Base-by-base conservation (phyloP, 768 basidiomycete genomes). In the Boletus pseudo-olivaceus region DNA sequence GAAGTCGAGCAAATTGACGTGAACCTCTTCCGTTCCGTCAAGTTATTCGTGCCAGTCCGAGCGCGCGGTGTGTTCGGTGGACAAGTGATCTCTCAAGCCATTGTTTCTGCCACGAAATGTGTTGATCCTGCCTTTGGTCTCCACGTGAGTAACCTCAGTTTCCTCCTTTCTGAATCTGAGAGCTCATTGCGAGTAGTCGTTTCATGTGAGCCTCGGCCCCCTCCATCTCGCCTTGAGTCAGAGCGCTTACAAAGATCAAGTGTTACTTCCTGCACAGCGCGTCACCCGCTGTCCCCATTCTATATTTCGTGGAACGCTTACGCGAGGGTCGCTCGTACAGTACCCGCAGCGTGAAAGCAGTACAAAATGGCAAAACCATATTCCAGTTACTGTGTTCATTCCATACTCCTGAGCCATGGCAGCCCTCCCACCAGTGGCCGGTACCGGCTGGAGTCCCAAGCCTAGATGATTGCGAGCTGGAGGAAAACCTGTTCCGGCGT, bases 21-120 rank as follows among this genome's bases (percentile, higher is more conserved):
- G 43, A 87, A 88, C 65, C 71, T 93, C 38, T 93, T 85, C 64
- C 84, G 90, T 17, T 92, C 89, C 2, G 89, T 85, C 62, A 83
- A 81, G 1, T 74, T 93, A 2, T 85, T 79, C 75, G 44, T 82
- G n/a, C 90, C 88, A 1, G 58, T 68, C 8, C 71, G 76, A 17
- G 78, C 80, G 15, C 77, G 91, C 45, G 90, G 90, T 15, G 90
- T 90, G 14, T 93, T 90, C 62, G 91, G 92, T 56, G 91, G 91
- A 74, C 90, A 93, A 70, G 91, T 93, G 53, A 91, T 94, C 59
- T 90, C 88, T 35, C 91, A 93, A 64, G 92, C 90, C 5, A 73
- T 93, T 29, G 86, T 90, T 12, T 81, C 88, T 3, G 91, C 91
- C 1, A 90, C 88, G 14, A 85, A 84, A 55, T 83, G 84, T 49